Evolutionary conservation across 768 basidiomycete species (phyloP).

Genomic region (Mycena rosella): DNA sequence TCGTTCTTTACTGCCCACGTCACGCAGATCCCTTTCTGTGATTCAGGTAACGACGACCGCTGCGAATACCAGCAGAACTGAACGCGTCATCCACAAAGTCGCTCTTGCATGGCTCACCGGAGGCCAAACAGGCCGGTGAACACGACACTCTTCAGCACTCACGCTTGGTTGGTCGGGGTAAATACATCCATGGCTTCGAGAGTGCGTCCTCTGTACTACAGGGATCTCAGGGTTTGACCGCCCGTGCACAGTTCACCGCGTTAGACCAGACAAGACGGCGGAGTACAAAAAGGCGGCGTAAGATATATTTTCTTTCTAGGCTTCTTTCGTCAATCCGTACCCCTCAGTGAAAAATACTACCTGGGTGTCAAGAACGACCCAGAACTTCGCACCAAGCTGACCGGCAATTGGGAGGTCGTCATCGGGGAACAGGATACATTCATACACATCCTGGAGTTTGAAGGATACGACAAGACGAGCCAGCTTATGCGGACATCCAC

Average conservation of each 20-base stretch:
- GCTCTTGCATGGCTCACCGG: conserved; percentile 92
- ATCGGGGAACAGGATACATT: conserved; percentile 94
- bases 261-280: conserved; percentile 83
- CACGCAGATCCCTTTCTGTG: conserved; percentile 69
- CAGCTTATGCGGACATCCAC: conserved; percentile 72
- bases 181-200: conserved; percentile 94
- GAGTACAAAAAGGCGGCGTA: conserved; percentile 93
- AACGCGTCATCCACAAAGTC: conserved; percentile 64
- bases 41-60: conserved; percentile 59
- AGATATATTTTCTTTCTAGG: conserved; percentile 44
- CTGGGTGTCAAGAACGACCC: conserved; percentile 80
- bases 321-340: conserved; percentile 19
- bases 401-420: conserved; percentile 93
- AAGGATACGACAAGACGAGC: conserved; percentile 88
- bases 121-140: conserved; percentile 88
- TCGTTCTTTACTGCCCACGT: conserved; percentile 27
- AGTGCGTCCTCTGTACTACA: conserved; percentile 58
- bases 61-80: conserved; percentile 36
- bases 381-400: conserved; percentile 85
- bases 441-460: conserved; percentile 87
- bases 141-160: conserved; percentile 86
- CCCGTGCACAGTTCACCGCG: conserved; percentile 79
- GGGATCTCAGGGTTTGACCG: background rate
- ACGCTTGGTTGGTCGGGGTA: conserved; percentile 89
- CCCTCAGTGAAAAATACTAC: conserved; percentile 84